Evolutionary conservation across 2,329 filamentous ascomycete species (phyloP).

Genomic region (Fusarium tuaranense): DNA sequence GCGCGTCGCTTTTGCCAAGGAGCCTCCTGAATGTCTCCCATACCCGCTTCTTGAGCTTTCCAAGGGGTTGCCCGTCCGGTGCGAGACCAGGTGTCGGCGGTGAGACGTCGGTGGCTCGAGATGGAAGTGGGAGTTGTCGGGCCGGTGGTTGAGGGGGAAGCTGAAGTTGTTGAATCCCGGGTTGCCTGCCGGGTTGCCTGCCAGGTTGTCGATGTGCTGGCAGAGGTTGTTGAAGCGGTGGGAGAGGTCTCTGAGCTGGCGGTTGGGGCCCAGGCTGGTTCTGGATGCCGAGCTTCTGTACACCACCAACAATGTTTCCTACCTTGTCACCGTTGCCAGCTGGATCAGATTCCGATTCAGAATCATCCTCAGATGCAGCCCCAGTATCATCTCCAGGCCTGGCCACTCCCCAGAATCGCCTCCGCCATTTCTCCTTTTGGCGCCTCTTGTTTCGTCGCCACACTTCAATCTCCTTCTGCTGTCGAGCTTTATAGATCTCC

Average conservation of each 20-base stretch:
- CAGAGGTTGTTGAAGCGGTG: background rate
- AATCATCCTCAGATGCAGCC: background rate
- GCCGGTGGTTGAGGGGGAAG: conserved; percentile 5
- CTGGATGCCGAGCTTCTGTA: background rate
- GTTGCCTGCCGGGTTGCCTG: background rate
- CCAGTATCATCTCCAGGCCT: background rate
- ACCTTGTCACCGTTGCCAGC: background rate
- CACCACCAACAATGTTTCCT: too few relatives aligned
- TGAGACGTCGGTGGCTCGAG: background rate
- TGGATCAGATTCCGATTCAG: background rate
- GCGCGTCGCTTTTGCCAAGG: background rate
- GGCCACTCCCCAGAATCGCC: background rate
- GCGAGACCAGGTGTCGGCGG: background rate
- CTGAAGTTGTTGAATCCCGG: conserved; percentile 1
- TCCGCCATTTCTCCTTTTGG: background rate
- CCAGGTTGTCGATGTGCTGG: background rate
- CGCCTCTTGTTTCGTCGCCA: conserved; percentile 6
- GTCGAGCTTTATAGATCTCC: conserved; percentile 3
- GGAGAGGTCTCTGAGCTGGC: background rate
- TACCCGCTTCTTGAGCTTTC: conserved; percentile 27
- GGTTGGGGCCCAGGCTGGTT: conserved; percentile 8
- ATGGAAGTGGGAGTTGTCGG: background rate
- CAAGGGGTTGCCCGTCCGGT: conserved; percentile 12
- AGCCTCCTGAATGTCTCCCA: conserved; percentile 26
- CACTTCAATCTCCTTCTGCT: background rate